Base-by-base conservation (phyloP, 768 basidiomycete species). In the Termitomyces sp. region DNA sequence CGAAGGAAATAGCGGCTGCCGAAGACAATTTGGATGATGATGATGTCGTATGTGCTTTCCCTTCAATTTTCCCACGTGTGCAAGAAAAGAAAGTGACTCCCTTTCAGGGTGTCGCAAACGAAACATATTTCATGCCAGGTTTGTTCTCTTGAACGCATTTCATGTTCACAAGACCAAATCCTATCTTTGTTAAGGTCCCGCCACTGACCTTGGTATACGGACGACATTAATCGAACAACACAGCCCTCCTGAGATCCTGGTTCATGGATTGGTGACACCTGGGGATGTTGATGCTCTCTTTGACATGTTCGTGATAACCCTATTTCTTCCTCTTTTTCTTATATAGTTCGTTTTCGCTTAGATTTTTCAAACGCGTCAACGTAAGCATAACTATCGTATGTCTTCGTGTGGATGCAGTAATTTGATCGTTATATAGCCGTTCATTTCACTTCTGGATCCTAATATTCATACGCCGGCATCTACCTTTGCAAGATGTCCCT, bases 261-360 rank as follows among this genome's bases (percentile, higher is more conserved):
- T 90, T 2, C 90, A 92, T 62, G 88, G 88, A 10, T 72, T 94
- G 22, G 88, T 94, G 36, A 85, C 83, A 1, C 82, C 87, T 0
- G 81, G 82, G 48, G 91, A 93, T 60, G 90, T 92, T 2, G 87
- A 92, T 57, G 86, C 86, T 61, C 71, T 94, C n/a, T 94, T 93
- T 62, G 79, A 89, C 35, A 90, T 93, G 88, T 91, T 63, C 33
- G 90, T 59, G 14, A 56, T 38, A 9, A 7, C 26, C 40, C 35
- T 46, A 8, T 22, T 62, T 57, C 13, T 50, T 18, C 24, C 22
- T 52, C 22, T 40, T 30, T 20, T 41, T 11, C 48, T 60, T 28
- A 43, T 51, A 58, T 47, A 47, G 60, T 51, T 43, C 56, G 40
- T 10, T 13, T 26, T 35, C 41, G n/a, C 24, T 20, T 62, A 92